A percentile compares a stretch with the other conserved stretches of the same genome.
phyloP scores from a whole-genome alignment of 257 asterid genomes.

The Avicennia marina region DNA sequence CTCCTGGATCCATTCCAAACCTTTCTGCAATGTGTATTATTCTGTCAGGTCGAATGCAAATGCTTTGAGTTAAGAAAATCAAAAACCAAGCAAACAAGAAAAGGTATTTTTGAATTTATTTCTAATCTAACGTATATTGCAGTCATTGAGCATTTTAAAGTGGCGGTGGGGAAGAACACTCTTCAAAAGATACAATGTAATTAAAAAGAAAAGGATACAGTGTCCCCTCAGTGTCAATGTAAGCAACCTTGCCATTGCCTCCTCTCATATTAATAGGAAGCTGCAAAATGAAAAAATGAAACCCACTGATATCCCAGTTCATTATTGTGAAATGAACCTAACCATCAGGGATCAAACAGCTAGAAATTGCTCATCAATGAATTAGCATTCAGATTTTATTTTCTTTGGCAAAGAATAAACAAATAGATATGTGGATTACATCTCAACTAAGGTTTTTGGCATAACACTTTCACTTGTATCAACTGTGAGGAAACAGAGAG shows the following conservation, averaged over 20 bases:
- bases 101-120: no score
- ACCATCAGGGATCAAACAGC: no score
- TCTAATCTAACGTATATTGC: no score
- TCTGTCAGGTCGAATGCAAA: constrained; percentile 87
- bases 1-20: constrained; percentile 99
- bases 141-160: no score
- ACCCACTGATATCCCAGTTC: no score
- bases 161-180: no score
- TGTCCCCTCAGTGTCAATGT: constrained; percentile 93
- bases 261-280: constrained; percentile 92
- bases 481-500: constrained; percentile 98
- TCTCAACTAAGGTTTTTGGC: background rate
- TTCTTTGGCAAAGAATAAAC: no score
- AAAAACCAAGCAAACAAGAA: background rate
- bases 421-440: background rate
- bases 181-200: no score
- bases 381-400: no score
- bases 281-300: constrained; percentile 35
- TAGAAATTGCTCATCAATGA: no score
- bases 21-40: constrained; percentile 96
- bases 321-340: no score
- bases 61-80: constrained; percentile 31
- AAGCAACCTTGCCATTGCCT: constrained; percentile 99
- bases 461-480: background rate
- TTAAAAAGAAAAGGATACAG: constrained; percentile 54